These are phyloP conservation scores for Ophiocordyceps camponoti-leonardi DNA, from an alignment of 2,329 filamentous ascomycete species.

Conservation along the genomic window DNA sequence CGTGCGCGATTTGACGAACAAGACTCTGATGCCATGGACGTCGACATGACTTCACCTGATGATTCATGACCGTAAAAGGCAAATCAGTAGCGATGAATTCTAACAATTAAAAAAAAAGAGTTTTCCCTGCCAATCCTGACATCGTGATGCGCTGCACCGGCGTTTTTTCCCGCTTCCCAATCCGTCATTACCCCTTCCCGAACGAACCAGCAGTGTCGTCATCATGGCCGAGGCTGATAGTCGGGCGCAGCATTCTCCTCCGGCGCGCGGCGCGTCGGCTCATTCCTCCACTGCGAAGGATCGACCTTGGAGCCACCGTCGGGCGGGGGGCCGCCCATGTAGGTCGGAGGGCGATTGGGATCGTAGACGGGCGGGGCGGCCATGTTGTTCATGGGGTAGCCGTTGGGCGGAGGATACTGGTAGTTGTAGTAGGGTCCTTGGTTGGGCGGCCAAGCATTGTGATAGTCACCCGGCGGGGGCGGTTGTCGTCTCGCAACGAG, in stretches of 20 bases:
- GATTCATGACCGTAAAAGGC: neutral
- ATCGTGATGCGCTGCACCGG: too few species aligned
- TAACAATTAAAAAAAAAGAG: too few species aligned
- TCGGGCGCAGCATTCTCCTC: slow-evolving; percentile 9
- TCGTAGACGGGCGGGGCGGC: slow-evolving; percentile 42
- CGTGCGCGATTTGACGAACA: slow-evolving; percentile 6
- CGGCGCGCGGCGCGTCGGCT: slow-evolving; percentile 7
- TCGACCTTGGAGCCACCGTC: slow-evolving; percentile 34
- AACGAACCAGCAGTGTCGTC: neutral
- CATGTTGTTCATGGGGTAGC: slow-evolving; percentile 33
- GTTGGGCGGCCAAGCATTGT: slow-evolving; percentile 9
- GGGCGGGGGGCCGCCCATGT: slow-evolving; percentile 25
- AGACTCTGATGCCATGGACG: slow-evolving; percentile 32
- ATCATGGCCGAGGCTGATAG: slow-evolving; percentile 7
- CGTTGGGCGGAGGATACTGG: slow-evolving; percentile 4
- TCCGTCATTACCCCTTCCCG: neutral
- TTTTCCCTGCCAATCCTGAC: too few species aligned
- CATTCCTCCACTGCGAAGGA: slow-evolving; percentile 24
- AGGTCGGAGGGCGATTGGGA: slow-evolving; percentile 36
- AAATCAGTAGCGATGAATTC: too few species aligned
- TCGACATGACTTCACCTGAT: neutral
- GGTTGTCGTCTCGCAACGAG: slow-evolving; percentile 26
- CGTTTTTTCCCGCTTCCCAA: neutral
- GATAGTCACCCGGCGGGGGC: slow-evolving; percentile 1
- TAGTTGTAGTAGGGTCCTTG: slow-evolving; percentile 8